Base-by-base conservation (phyloP, 257 asterid species). In the Solanum chilense region DNA sequence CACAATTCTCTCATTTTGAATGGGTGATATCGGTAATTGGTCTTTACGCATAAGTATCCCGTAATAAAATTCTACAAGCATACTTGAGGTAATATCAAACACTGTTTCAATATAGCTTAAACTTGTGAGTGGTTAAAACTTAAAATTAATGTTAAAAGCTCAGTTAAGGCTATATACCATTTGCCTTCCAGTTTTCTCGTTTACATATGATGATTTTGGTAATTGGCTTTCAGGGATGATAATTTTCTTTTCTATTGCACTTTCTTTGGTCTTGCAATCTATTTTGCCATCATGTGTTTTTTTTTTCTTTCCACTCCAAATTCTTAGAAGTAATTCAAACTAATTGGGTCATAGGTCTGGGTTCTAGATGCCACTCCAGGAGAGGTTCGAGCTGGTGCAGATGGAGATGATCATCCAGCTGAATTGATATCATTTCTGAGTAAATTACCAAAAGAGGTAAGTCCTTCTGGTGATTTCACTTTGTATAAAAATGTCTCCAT, bases 351-450 rank as follows among this genome's bases (percentile, higher is more conserved):
- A 86, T 91, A 97, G 99, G 99, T 95, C 84, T 97, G 99, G 99
- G 95, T 92, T 91, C 92, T 95, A 85, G 99, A 95, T 90, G 94
- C 99, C 71, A 95, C 99, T 33, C 99, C 99, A 89, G 99, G 99
- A 91, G 93, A 93, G 92, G 98, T 97, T 90, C 92, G 96, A 88
- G 97, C 96, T 83, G 99, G 99, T 90, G 96, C 94, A 81, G 97
- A 94, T 90, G 98, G 99, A 91, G 97, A 95, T 86, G 98, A 97
- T 88, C 99, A 94, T 92, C 99, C 99, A 73, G 98, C 98, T 56
- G 99, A 97, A 91, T 95, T 97, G 64, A 95, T 97, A 66, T 90
- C 96, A 81, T 95, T 94, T 73, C 90, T 97, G 39, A 91, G 94
- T 88, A 89, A 56, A 90, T 92, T 94, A 66, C 98, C 98, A 29